Percentiles rank a stretch among this genome's conserved stretches.
Evolutionary conservation across 1,284 basidiomycete genomes (phyloP).

Genomic region (Mrakiaceae sp.): DNA sequence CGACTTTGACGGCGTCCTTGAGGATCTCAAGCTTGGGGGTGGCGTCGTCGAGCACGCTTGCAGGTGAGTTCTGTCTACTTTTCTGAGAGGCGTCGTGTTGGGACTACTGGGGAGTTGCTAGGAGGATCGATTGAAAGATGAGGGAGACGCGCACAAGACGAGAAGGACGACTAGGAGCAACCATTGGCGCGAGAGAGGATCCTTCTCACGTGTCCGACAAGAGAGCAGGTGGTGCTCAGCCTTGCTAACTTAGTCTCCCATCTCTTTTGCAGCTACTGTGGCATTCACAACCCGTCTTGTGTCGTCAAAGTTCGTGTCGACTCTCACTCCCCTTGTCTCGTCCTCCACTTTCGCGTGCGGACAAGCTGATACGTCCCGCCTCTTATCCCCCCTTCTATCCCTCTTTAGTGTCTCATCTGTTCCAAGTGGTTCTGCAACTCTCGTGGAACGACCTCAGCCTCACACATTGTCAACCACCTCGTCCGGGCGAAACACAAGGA

Average conservation of each 20-base stretch:
- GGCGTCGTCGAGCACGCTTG: constrained; percentile 81
- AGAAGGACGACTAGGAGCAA: not conserved
- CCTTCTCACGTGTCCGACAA: not conserved
- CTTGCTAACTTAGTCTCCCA: constrained; percentile 18
- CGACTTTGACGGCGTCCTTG: constrained; percentile 73
- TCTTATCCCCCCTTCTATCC: constrained; percentile 83
- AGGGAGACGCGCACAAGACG: not conserved
- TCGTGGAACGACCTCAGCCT: constrained; percentile 93
- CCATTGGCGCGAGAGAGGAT: not conserved
- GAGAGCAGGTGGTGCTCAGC: not conserved
- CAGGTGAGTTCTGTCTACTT: constrained; percentile 50
- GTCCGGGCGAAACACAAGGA: constrained; percentile 99
- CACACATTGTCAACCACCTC: constrained; percentile 97
- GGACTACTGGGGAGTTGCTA: not conserved
- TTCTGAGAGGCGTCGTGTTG: too few relatives aligned
- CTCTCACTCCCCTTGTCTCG: constrained; percentile 11
- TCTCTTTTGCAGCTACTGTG: constrained; percentile 64
- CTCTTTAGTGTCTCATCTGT: constrained; percentile 65
- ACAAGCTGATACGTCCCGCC: constrained; percentile 98
- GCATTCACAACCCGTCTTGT: constrained; percentile 93
- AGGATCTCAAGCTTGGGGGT: constrained; percentile 71
- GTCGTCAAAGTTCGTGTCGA: constrained; percentile 61
- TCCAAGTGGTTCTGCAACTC: constrained; percentile 99
- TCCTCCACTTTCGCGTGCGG: constrained; percentile 36
- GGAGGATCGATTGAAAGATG: too few relatives aligned